Conservation (phyloP, 1,284 basidiomycete species). For the Sporisorium iseilematis-ciliati region DNA sequence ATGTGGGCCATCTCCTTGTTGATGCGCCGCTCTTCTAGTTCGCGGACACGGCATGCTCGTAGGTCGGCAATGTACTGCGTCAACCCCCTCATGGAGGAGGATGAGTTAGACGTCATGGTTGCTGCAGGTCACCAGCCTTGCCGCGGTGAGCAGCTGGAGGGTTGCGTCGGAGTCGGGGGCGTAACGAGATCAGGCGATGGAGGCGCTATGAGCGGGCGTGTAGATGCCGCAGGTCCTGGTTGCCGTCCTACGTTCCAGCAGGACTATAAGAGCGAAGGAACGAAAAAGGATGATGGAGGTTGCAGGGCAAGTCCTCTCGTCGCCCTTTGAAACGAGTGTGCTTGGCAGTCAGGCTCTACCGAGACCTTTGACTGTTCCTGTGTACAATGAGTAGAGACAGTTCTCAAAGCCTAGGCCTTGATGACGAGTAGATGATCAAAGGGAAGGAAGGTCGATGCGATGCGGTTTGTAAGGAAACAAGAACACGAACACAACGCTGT, state of each 20-base stretch:
- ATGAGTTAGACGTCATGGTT: conserved; percentile 49
- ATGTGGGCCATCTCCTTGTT: conserved; percentile 99
- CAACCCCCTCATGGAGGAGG: conserved; percentile 61
- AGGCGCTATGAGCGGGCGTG: not conserved
- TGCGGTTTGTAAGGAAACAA: not conserved
- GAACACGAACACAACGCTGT: conserved; percentile 3
- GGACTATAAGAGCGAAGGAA: not conserved
- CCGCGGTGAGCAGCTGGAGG: not conserved
- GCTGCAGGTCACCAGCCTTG: not conserved
- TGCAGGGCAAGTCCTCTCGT: not conserved
- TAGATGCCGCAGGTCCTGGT: not conserved
- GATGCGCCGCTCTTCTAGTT: conserved; percentile 89
- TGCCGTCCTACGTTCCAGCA: not conserved
- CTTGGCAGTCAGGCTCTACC: too few species aligned
- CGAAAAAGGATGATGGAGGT: conserved; percentile 8
- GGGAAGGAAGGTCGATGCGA: conserved; percentile 1
- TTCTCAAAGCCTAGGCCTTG: not conserved
- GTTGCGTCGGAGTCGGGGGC: not conserved
- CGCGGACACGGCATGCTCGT: conserved; percentile 77
- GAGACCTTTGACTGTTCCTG: too few species aligned
- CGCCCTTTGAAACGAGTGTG: not conserved
- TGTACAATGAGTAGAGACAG: too few species aligned
- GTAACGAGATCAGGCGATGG: not conserved
- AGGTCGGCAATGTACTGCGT: conserved; percentile 96
- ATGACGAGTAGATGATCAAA: conserved; percentile 6